Evolutionary conservation across 257 asterid species (phyloP).

Genomic region (Penstemon eatonii): DNA sequence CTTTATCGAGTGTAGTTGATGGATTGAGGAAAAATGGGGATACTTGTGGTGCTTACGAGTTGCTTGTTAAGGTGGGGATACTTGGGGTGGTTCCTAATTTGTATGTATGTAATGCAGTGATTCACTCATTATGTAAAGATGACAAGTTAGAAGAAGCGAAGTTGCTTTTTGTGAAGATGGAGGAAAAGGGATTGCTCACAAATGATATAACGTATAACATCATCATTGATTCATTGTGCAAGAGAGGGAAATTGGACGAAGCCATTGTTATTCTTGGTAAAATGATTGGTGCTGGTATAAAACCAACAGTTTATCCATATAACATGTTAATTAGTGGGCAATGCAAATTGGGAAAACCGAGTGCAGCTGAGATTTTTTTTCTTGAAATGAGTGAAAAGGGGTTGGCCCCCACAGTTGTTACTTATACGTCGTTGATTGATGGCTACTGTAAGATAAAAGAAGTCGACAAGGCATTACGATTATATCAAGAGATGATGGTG

Average conservation of each 20-base stretch:
- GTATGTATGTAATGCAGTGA: slow-evolving; percentile 72
- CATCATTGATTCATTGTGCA: slow-evolving; percentile 61
- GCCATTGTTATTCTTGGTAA: slow-evolving; percentile 52
- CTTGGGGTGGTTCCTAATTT: slow-evolving; percentile 64
- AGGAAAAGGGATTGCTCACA: slow-evolving; percentile 51
- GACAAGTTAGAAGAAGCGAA: slow-evolving; percentile 57
- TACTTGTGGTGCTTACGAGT: slow-evolving; percentile 48
- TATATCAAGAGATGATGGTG: slow-evolving; percentile 79
- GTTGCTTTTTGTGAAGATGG: slow-evolving; percentile 59
- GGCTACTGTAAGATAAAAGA: slow-evolving; percentile 70
- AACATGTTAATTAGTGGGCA: slow-evolving; percentile 76
- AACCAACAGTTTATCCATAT: slow-evolving; percentile 55
- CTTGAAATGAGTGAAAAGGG: slow-evolving; percentile 60
- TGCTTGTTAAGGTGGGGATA: slow-evolving; percentile 54
- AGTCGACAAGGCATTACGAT: slow-evolving; percentile 60
- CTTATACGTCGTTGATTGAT: slow-evolving; percentile 82
- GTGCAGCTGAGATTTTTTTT: slow-evolving; percentile 51
- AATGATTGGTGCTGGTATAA: slow-evolving; percentile 53
- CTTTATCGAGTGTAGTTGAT: slow-evolving; percentile 75
- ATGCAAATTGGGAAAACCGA: slow-evolving; percentile 63
- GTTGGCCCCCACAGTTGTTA: slow-evolving; percentile 72
- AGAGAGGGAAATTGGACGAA: slow-evolving; percentile 57
- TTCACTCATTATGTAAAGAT: slow-evolving; percentile 65
- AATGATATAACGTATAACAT: slow-evolving; percentile 66
- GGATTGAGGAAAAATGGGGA: slow-evolving; percentile 72